Base-by-base conservation (phyloP, 2,329 filamentous ascomycete genomes). In the Diplodia seriata region DNA sequence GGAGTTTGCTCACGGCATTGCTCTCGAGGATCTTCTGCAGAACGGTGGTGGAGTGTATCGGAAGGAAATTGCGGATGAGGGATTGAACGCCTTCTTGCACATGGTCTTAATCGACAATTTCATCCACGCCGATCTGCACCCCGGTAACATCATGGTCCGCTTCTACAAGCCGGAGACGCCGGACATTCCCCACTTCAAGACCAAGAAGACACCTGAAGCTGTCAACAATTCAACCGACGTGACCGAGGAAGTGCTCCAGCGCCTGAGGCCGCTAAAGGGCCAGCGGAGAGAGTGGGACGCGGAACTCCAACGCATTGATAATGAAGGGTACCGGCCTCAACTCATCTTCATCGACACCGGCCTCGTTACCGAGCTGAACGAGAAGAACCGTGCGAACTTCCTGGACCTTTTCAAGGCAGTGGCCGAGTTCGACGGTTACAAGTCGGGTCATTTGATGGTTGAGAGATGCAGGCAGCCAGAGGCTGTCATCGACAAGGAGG, bases 61-160 rank as follows among this genome's bases (percentile, higher is more conserved):
- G 76, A 89, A 92, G 73, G 94, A 97, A 71, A 97, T 99, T 70
- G 94, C 95, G 3, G 90, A 97, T 68, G 94, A 98, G 81, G 95
- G 95, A 0, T 86, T 99, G 0, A 94, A 99, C 77, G 94, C 94
- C 3, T 99, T 99, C 79, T 81, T 99, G 61, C 92, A 94, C 74
- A 99, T 99, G 95, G 83, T 99, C 18, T 85, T 99, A 14, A 90
- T 99, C 49, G 95, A 99, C 79, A 99, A 99, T 78, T 99, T 99
- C 78, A 90, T 97, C 31, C 95, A 99, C 76, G 94, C 95, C 5
- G 95, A 99, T 76, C 82, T 99, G 36, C 95, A 99, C 76, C 95
- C 95, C 0, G 95, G 95, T 31, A 99, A 99, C 78, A 98, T 99
- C 80, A 98, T 99, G 94, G 94, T 99, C 56, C 93, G 96, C 70